phyloP scores from a whole-genome alignment of 305 asterid species.

The Fraxinus sp. region DNA sequence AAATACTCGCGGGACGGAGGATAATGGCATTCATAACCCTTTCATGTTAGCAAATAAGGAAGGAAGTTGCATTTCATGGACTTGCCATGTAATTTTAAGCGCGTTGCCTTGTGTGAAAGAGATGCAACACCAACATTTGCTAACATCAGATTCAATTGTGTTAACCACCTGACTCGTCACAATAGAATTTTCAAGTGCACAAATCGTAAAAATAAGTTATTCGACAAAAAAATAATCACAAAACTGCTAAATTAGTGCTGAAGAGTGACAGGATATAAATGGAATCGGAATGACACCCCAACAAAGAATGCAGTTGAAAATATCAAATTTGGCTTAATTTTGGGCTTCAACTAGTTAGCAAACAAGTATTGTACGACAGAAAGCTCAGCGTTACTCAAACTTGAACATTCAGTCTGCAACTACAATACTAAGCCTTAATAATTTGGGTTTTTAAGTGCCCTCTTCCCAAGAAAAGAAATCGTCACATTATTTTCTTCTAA shows the following conservation, averaged over 20 bases:
- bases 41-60: too few species aligned
- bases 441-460: background rate
- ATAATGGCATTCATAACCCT: too few species aligned
- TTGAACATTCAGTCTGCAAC: background rate
- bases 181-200: background rate
- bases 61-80: too few species aligned
- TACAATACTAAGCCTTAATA: background rate
- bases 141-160: too few species aligned
- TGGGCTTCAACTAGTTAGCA: background rate
- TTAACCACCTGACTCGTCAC: too few species aligned
- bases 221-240: background rate
- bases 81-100: too few species aligned
- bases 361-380: background rate
- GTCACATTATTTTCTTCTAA: background rate
- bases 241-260: background rate
- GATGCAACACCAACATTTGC: too few species aligned
- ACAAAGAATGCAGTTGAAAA: background rate
- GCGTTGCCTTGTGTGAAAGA: too few species aligned
- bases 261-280: background rate
- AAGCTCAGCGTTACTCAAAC: background rate
- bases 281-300: background rate
- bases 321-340: background rate
- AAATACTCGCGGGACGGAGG: too few species aligned
- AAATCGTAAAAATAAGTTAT: too few species aligned
- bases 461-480: background rate